Evolutionary conservation across 1,284 basidiomycete genomes (phyloP).

Genomic region (Xanthoconium separans): DNA sequence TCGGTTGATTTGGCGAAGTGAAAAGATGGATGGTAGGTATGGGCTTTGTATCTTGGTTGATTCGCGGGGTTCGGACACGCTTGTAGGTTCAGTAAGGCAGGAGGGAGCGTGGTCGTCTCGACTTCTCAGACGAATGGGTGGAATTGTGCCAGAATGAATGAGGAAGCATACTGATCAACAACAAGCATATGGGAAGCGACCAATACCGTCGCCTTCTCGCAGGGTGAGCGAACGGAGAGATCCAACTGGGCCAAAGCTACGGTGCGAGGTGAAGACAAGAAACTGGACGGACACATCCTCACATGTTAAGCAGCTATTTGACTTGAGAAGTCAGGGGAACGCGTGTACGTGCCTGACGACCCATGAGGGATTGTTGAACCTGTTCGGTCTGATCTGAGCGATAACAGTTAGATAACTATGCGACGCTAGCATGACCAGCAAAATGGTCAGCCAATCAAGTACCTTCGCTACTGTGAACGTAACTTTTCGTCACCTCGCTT

Average conservation of each 20-base stretch:
- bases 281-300: background rate
- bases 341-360: constrained; percentile 64
- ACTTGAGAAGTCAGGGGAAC: constrained; percentile 71
- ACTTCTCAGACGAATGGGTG: constrained; percentile 62
- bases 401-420: too few relatives aligned
- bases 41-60: background rate
- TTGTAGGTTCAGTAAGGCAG: constrained; percentile 6
- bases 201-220: constrained; percentile 76
- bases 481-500: too few relatives aligned
- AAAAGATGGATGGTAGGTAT: background rate
- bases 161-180: constrained; percentile 50
- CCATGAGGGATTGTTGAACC: too few relatives aligned
- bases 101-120: constrained; percentile 51
- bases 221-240: constrained; percentile 60
- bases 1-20: constrained; percentile 15
- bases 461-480: too few relatives aligned
- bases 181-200: constrained; percentile 83
- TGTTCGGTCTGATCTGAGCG: too few relatives aligned
- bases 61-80: background rate
- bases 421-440: too few relatives aligned
- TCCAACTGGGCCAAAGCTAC: constrained; percentile 73
- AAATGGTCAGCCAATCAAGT: too few relatives aligned
- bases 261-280: background rate
- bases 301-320: constrained; percentile 83
- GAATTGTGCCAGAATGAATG: constrained; percentile 50